Evolutionary conservation across 768 basidiomycete genomes (phyloP).

Genomic region (Naganishia vaughanmartiniae): DNA sequence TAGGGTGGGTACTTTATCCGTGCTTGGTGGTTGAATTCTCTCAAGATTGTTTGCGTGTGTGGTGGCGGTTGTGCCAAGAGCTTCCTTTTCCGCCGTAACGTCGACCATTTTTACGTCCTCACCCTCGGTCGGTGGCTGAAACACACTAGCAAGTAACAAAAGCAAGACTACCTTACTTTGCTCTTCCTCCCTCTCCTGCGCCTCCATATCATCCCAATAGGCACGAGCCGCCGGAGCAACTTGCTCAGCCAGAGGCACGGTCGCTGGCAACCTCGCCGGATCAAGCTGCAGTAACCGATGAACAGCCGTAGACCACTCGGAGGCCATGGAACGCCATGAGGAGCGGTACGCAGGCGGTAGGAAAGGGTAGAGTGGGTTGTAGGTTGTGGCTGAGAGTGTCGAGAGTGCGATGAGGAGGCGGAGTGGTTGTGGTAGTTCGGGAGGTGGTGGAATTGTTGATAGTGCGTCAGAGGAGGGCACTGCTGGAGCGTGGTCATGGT

Average conservation of each 20-base stretch:
- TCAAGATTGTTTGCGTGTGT: not conserved
- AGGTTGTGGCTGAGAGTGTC: not conserved
- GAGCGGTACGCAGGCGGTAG: not conserved
- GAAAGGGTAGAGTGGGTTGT: not conserved
- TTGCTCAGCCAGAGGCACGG: not conserved
- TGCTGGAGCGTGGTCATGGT: not conserved
- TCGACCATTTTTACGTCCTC: constrained; percentile 16
- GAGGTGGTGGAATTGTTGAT: constrained; percentile 9
- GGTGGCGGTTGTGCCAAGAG: not conserved
- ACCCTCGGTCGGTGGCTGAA: constrained; percentile 24
- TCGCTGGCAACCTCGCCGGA: not conserved
- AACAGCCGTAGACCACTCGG: constrained; percentile 17
- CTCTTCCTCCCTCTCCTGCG: constrained; percentile 26
- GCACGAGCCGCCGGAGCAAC: constrained; percentile 1
- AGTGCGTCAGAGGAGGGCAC: constrained; percentile 9
- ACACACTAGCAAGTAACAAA: constrained; percentile 24
- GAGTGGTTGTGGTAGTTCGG: not conserved
- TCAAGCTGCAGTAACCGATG: constrained; percentile 17
- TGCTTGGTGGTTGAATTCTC: constrained; percentile 15
- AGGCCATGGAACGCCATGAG: constrained; percentile 5
- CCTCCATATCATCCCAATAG: constrained; percentile 16
- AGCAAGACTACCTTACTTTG: constrained; percentile 22
- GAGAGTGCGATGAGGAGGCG: constrained; percentile 25
- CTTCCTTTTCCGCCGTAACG: not conserved
- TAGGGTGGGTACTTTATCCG: constrained; percentile 39